Evolutionary conservation across 345 rosid species (phyloP).

Genomic region (Pistacia integerrima): DNA sequence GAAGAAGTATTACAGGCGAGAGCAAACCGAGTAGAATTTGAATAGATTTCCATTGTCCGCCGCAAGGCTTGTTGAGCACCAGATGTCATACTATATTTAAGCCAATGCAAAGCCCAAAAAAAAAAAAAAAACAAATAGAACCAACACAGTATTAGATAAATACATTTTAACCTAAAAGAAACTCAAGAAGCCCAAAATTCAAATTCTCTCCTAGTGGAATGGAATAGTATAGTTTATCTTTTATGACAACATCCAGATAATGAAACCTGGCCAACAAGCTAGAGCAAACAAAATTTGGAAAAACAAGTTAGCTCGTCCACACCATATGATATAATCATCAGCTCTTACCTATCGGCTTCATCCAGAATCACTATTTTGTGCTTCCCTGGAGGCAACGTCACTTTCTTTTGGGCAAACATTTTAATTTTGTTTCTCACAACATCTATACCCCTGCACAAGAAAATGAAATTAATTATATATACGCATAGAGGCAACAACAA

Average conservation of each 20-base stretch:
- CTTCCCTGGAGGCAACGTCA: conserved; percentile 82
- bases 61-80: conserved; percentile 98
- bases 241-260: background rate
- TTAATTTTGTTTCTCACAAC: conserved; percentile 95
- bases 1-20: conserved; percentile 93
- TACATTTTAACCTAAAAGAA: background rate
- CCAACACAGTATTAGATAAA: background rate
- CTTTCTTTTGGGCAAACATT: conserved; percentile 99
- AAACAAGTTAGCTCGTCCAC: background rate
- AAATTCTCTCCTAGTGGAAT: background rate
- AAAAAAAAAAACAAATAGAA: background rate
- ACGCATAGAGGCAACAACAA: background rate
- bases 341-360: conserved; percentile 90
- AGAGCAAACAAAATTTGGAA: background rate
- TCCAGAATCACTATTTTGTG: conserved; percentile 91
- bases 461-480: conserved; percentile 14
- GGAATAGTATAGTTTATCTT: background rate
- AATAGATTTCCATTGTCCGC: conserved; percentile 95
- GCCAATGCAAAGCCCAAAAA: background rate
- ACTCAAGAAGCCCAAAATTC: background rate
- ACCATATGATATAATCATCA: background rate
- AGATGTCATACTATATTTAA: conserved; percentile 77
- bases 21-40: conserved; percentile 94
- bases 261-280: background rate
- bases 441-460: conserved; percentile 73